Conservation (phyloP, 2,329 filamentous ascomycete species). For the Clarireedia homoeocarpa region DNA sequence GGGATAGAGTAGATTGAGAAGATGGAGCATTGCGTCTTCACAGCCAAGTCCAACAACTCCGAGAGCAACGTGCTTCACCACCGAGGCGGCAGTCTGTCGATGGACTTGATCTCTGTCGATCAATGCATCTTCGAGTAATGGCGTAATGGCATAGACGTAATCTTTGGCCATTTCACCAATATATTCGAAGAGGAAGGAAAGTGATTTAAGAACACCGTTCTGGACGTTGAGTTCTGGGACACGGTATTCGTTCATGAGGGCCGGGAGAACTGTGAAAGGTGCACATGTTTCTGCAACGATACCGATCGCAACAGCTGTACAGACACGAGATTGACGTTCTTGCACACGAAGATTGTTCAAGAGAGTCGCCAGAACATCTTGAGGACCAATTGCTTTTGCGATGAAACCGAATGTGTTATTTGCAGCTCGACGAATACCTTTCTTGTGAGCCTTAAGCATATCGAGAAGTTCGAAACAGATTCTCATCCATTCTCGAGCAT, state of each 20-base stretch:
- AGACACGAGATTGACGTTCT: conserved; percentile 95
- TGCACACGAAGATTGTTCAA: conserved; percentile 96
- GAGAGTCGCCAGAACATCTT: conserved; percentile 91
- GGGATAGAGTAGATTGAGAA: conserved; percentile 91
- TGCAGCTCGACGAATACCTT: conserved; percentile 93
- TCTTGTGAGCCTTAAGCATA: conserved; percentile 99
- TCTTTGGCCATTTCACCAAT: conserved; percentile 99
- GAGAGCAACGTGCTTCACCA: conserved; percentile 95
- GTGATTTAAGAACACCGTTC: conserved; percentile 93
- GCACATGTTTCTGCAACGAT: conserved; percentile 98
- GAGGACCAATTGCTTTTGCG: conserved; percentile 95
- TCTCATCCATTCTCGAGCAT: conserved; percentile 98
- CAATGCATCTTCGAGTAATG: conserved; percentile 89
- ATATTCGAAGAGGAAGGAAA: conserved; percentile 97
- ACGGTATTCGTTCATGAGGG: conserved; percentile 98
- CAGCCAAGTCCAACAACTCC: conserved; percentile 97
- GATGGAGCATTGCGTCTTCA: conserved; percentile 96
- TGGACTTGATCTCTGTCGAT: conserved; percentile 98
- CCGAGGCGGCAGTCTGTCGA: conserved; percentile 88
- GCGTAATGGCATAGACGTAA: conserved; percentile 97
- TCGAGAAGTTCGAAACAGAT: conserved; percentile 98
- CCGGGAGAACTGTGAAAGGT: conserved; percentile 96
- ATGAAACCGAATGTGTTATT: conserved; percentile 99
- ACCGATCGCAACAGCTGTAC: conserved; percentile 95
- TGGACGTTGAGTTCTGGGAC: conserved; percentile 98